Evolutionary conservation across 345 rosid genomes (phyloP).

Genomic region (Populus tremula): DNA sequence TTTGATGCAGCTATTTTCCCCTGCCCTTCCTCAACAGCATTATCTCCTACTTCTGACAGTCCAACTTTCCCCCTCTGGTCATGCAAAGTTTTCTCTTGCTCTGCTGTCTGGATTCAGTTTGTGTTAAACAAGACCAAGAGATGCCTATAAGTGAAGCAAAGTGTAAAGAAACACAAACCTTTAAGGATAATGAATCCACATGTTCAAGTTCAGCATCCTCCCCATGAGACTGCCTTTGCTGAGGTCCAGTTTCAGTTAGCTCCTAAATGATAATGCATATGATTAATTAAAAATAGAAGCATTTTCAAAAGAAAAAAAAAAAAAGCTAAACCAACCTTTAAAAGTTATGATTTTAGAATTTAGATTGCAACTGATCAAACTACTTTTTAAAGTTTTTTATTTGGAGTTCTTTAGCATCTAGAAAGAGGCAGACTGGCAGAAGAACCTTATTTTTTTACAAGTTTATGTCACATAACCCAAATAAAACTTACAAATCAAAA

Average conservation of each 20-base stretch:
- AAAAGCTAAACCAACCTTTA: neutral
- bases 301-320: neutral
- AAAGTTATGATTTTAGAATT: neutral
- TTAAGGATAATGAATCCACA: conserved; percentile 57
- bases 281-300: neutral
- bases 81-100: conserved; percentile 58
- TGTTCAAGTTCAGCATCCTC: conserved; percentile 66
- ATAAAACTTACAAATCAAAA: neutral
- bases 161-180: conserved; percentile 12
- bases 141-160: neutral
- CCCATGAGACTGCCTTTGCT: conserved; percentile 35
- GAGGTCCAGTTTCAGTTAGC: conserved; percentile 38
- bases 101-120: conserved; percentile 55
- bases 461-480: neutral
- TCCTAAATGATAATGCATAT: conserved; percentile 32
- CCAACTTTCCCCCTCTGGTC: conserved; percentile 42
- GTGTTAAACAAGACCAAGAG: conserved; percentile 19
- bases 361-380: neutral
- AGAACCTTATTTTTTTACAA: neutral
- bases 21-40: conserved; percentile 39
- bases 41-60: conserved; percentile 40
- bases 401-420: neutral
- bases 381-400: neutral
- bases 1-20: conserved; percentile 44
- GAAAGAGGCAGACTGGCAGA: neutral